Evolutionary conservation across 768 basidiomycete species (phyloP).

Genomic region (Albatrellus ellisii): DNA sequence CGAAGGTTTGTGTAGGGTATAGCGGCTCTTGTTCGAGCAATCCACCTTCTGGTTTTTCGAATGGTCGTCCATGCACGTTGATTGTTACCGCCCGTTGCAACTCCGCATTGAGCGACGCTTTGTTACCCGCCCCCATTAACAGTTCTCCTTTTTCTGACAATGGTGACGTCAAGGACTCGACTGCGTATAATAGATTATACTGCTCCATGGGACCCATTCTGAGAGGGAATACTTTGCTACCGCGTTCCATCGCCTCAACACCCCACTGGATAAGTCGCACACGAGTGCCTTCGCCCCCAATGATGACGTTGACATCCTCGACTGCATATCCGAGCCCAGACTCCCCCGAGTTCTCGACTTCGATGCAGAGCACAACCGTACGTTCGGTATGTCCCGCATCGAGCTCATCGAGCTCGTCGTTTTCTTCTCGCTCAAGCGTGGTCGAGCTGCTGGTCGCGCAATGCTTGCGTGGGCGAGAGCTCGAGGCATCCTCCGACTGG

Average conservation of each 20-base stretch:
- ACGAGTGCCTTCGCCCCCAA: conserved; percentile 49
- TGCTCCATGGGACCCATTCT: conserved; percentile 62
- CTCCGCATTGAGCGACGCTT: conserved; percentile 4
- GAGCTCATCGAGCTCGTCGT: conserved; percentile 28
- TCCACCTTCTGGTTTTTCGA: conserved; percentile 15
- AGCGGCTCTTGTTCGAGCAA: conserved; percentile 6
- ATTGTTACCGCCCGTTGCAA: conserved; percentile 30
- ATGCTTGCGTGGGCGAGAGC: background rate
- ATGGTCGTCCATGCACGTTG: conserved; percentile 66
- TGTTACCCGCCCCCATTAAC: conserved; percentile 17
- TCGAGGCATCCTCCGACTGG: conserved; percentile 13
- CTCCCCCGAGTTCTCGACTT: conserved; percentile 75
- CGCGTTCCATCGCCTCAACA: conserved; percentile 22
- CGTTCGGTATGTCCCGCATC: conserved; percentile 70
- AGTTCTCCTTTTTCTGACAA: conserved; percentile 31
- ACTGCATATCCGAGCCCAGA: conserved; percentile 56
- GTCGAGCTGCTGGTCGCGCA: background rate
- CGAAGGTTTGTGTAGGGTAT: conserved; percentile 65
- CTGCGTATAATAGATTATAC: conserved; percentile 80
- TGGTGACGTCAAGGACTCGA: conserved; percentile 63
- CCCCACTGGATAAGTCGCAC: conserved; percentile 39
- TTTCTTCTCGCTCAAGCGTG: background rate
- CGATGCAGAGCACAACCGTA: conserved; percentile 83
- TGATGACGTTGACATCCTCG: conserved; percentile 59
- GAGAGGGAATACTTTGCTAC: conserved; percentile 46